Evolutionary conservation across 2,329 filamentous ascomycete genomes (phyloP).

Genomic region (Cladophialophora bantiana): DNA sequence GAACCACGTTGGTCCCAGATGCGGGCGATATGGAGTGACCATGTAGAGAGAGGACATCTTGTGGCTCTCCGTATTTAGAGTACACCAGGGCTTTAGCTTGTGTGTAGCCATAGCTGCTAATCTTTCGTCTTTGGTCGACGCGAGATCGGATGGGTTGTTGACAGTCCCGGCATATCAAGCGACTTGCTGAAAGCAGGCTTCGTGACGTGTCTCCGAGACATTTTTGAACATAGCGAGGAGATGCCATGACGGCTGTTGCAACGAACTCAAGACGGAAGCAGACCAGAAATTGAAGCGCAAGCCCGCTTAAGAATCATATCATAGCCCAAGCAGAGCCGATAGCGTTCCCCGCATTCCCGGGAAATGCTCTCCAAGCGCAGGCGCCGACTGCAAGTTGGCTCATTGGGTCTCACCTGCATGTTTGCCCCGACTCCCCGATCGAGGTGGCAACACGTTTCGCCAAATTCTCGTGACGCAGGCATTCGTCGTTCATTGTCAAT

Average conservation of each 20-base stretch:
- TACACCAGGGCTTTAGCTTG: slow-evolving; percentile 59
- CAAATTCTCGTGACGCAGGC: background rate
- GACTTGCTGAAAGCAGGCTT: slow-evolving; percentile 12
- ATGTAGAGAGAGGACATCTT: slow-evolving; percentile 58
- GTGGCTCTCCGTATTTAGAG: slow-evolving; percentile 56
- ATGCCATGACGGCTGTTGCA: background rate
- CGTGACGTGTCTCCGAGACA: slow-evolving; percentile 14
- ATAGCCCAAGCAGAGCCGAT: background rate
- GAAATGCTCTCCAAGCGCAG: slow-evolving; percentile 1
- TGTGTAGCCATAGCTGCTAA: slow-evolving; percentile 58
- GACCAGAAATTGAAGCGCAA: background rate
- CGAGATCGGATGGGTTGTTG: slow-evolving; percentile 2
- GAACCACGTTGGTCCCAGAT: slow-evolving; percentile 70
- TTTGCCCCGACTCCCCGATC: background rate
- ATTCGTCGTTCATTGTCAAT: background rate
- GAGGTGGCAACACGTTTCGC: background rate
- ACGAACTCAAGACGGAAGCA: background rate
- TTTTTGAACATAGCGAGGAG: background rate
- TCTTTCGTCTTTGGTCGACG: slow-evolving; percentile 44
- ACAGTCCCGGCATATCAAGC: slow-evolving; percentile 17
- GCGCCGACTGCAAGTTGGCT: background rate
- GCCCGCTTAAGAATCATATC: background rate
- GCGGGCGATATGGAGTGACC: slow-evolving; percentile 58
- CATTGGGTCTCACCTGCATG: background rate
- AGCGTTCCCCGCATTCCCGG: background rate